Base-by-base conservation (phyloP, 1,139 yeast species). In the Magnusiomyces fungicola region DNA sequence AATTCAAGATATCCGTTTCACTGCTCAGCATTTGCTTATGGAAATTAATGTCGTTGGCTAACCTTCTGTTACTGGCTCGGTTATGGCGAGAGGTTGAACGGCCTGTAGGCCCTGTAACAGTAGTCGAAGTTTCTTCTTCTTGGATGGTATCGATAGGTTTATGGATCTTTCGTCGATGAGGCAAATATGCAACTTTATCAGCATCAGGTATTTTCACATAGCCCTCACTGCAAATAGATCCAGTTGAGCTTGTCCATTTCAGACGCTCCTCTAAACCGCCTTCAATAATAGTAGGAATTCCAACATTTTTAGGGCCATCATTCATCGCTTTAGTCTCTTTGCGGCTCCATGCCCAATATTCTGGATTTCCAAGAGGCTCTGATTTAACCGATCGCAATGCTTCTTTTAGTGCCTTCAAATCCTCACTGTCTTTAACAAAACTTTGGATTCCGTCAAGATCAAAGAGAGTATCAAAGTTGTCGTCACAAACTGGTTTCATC, bases 1-100 rank as follows among this genome's bases (percentile, higher is more conserved):
- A 75, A 50, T 86, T 82, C 57, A 87, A 69, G 4, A 85, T 77
- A 60, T 88, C 96, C 0, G 94, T 83, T 59, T 88, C 96, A 9
- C 83, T 75, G 38, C 94, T 90, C 55, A 88, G 74, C 61, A 80
- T 78, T 56, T 81, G 86, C 59, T 79, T 79, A 58, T 84, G 94
- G 3, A 90, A 88, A 56, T 83, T 85, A 44, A 89, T 83, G 64
- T 89, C 96, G 10, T 95, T 96, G 1, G 89, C 96, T 62, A 88
- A 81, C 53, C 97, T 76, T 67, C 97, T 78, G 59, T 88, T 88
- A 57, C 84, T 83, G 23, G 95, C 95, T 58, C 97, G 77, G 61
- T 87, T 88, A 51, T 85, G 87, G 60, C 97, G 80, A 2, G 96
- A 87, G 52, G 86, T 81, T 80, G 83, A 18, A 50, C 36, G 22